These are phyloP conservation scores for Penicillium polonicum DNA, from an alignment of 2,329 filamentous ascomycete genomes.

Conservation along the genomic window DNA sequence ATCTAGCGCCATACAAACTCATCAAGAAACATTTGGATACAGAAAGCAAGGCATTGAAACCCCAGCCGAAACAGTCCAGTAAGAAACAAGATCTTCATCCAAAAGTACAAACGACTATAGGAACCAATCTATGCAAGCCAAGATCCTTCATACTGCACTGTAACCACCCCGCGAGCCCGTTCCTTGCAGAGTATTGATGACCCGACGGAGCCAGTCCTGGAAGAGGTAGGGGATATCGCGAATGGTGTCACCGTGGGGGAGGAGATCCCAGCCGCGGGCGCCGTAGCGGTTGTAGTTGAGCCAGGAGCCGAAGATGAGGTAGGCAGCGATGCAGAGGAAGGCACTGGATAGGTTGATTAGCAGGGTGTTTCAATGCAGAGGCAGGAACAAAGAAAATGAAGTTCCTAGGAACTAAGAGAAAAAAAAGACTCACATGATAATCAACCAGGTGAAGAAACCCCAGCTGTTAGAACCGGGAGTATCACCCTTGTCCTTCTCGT, in stretches of 20 bases:
- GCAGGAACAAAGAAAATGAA: background rate
- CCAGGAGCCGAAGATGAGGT: conserved; percentile 98
- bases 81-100: background rate
- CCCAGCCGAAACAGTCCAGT: background rate
- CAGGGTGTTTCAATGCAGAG: background rate
- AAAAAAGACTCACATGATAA: conserved; percentile 71
- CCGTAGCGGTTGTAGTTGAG: conserved; percentile 98
- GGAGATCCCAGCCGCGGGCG: conserved; percentile 87
- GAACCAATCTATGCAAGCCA: background rate
- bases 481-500: conserved; percentile 47
- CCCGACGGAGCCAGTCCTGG: conserved; percentile 79
- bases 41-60: background rate
- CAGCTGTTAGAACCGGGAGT: conserved; percentile 57
- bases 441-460: conserved; percentile 98
- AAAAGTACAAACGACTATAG: conserved; percentile 7
- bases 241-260: conserved; percentile 89
- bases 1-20: conserved; percentile 6
- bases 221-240: conserved; percentile 89
- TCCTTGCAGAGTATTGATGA: conserved; percentile 81
- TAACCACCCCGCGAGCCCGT: conserved; percentile 85
- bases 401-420: background rate
- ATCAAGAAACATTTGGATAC: background rate
- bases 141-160: conserved; percentile 72
- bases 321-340: conserved; percentile 81
- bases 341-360: conserved; percentile 53